Evolutionary conservation across 164 flowering plant genomes (phyloP).

Genomic region (Vitis labrusca): DNA sequence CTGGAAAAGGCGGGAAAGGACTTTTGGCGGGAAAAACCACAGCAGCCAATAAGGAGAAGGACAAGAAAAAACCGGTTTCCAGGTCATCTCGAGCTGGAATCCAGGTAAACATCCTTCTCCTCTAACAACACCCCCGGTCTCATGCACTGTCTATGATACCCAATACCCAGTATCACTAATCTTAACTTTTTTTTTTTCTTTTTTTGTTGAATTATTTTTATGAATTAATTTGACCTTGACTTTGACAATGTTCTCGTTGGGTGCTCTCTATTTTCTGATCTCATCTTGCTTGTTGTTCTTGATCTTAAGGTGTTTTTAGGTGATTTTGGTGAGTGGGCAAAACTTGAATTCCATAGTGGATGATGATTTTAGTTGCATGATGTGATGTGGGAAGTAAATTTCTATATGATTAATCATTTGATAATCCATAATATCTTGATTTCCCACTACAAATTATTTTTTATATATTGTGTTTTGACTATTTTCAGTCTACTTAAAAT

Average conservation of each 20-base stretch:
- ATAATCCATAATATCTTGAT: no score
- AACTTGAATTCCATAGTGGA: no score
- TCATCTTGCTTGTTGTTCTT: not conserved
- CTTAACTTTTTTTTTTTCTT: not conserved
- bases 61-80: constrained; percentile 81
- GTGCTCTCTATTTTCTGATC: not conserved
- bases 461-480: no score
- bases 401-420: no score
- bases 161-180: no score
- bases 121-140: not conserved
- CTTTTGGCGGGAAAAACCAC: constrained; percentile 86
- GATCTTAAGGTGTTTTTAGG: no score
- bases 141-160: not conserved
- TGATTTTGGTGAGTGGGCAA: no score
- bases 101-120: constrained; percentile 48
- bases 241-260: not conserved
- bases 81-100: constrained; percentile 90
- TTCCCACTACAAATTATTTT: no score
- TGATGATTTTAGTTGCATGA: no score
- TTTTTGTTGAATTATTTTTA: not conserved
- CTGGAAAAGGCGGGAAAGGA: constrained; percentile 96
- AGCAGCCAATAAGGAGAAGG: constrained; percentile 71
- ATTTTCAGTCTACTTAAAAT: no score
- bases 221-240: not conserved
- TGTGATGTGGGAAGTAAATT: no score